A percentile compares a stretch with the other conserved stretches of the same genome.
phyloP scores from a whole-genome alignment of 768 basidiomycete species.

The Chiua virens region DNA sequence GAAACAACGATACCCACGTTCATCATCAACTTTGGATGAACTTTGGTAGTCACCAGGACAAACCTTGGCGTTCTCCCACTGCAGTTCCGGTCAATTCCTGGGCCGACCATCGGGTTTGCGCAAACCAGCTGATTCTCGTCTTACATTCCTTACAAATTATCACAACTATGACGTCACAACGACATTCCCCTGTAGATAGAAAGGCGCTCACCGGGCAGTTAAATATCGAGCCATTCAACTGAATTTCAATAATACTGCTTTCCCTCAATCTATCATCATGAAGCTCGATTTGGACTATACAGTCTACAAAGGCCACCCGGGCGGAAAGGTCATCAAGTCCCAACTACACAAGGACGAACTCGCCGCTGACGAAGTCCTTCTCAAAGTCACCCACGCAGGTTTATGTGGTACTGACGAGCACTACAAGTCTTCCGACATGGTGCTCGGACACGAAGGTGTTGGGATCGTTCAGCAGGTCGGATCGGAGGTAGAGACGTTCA shows the following conservation, averaged over 20 bases:
- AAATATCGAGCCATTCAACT: neutral
- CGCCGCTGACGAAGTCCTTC: slow-evolving; percentile 29
- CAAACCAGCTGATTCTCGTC: too few species aligned
- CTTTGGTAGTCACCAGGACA: too few species aligned
- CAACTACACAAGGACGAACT: slow-evolving; percentile 15
- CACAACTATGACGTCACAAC: slow-evolving; percentile 7
- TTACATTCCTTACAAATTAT: too few species aligned
- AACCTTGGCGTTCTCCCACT: too few species aligned
- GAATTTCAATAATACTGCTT: neutral
- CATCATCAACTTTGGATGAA: too few species aligned
- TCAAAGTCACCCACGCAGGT: slow-evolving; percentile 35
- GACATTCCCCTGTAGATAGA: neutral
- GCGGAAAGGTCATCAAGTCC: slow-evolving; percentile 20
- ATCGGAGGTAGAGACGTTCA: slow-evolving; percentile 31
- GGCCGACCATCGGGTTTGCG: too few species aligned
- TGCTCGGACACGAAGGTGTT: slow-evolving; percentile 42
- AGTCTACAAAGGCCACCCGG: slow-evolving; percentile 30
- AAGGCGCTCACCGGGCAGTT: too few species aligned
- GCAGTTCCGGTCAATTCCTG: too few species aligned
- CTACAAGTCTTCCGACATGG: slow-evolving; percentile 31
- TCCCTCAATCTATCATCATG: neutral
- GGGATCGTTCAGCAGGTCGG: slow-evolving; percentile 36
- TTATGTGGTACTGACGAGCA: slow-evolving; percentile 44
- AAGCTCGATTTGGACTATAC: slow-evolving; percentile 21
- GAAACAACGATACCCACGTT: too few species aligned